Evolutionary conservation across 169 alveolate genomes (phyloP), one percentile per base, ranked within the genome.

Genomic region (Babesia bovis): DNA sequence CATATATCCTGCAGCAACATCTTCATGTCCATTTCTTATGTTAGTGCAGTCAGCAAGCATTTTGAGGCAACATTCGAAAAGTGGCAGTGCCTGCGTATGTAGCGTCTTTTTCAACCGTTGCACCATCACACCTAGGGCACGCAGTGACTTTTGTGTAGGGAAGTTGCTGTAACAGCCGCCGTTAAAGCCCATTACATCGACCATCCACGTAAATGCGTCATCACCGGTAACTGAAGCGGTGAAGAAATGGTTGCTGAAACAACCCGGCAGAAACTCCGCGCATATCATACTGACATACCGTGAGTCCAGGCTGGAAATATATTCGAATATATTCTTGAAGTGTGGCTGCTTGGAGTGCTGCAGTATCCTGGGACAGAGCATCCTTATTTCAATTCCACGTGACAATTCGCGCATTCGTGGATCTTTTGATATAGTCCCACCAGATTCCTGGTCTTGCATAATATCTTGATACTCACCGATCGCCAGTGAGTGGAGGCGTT

Each of bases 301-400:
- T 28, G 73, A 7, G 25, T 65, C 59, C 25, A 65, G 56, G 7
- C 33, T 55, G 52, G 75, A 47, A 12, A 76, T 21, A 35, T 76
- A 66, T 4, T 76, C 85, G 23, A 76, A 52, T 59, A 66, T 51
- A 32, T 35, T 15, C 57, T 44, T 67, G 17, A 66, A 72, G 57
- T 76, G 85, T 19, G 60, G 38, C 57, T 60, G 77, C 25, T 76
- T 76, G 2, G 75, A 57, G 41, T 66, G 61, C 30, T 76, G 85
- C 25, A 49, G 38, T 45, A 76, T 76, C 41, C 85, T 42, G 17
- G 85, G 85, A 19, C 59, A 63, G 1, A 76, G 41, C 42, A 76
- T 45, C 15, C 85, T 57, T 19, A 76, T 66, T 30, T 65, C 85
- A 32, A 76, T 63, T 4, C 76, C 85, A 35, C 55, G 5, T 4